These are phyloP conservation scores for Flaveria linearis DNA, from an alignment of 129 eudicot species.

Conservation along the genomic window DNA sequence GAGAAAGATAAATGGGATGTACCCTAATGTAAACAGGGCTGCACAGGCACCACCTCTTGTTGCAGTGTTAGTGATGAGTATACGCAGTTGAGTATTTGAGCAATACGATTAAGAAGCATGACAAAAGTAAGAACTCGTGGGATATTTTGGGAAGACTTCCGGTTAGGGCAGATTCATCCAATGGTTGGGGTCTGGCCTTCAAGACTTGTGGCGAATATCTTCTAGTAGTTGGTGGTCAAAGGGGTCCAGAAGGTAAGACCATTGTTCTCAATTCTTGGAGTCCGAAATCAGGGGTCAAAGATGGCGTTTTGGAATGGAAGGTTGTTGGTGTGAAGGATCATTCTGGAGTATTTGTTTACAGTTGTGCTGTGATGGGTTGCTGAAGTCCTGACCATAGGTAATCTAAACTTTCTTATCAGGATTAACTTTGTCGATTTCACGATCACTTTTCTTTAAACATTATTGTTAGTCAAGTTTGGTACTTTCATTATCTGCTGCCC, in stretches of 20 bases:
- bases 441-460: background rate
- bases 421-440: background rate
- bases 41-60: constrained; percentile 75
- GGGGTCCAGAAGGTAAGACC: constrained; percentile 64
- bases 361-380: constrained; percentile 74
- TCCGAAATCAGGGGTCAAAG: constrained; percentile 49
- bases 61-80: constrained; percentile 58
- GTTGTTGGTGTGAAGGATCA: constrained; percentile 65
- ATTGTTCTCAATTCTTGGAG: constrained; percentile 64
- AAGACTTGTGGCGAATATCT: constrained; percentile 56
- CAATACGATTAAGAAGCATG: constrained; percentile 8
- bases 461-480: background rate
- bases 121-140: too few species aligned
- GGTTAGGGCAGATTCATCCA: constrained; percentile 55
- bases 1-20: constrained; percentile 61
- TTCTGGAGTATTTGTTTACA: constrained; percentile 71
- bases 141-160: constrained; percentile 57
- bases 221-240: constrained; percentile 66
- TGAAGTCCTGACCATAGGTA: constrained; percentile 38
- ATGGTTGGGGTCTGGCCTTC: constrained; percentile 76
- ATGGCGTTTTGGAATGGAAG: constrained; percentile 65
- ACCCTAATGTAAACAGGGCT: constrained; percentile 54
- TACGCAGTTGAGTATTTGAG: constrained; percentile 57
- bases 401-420: background rate
- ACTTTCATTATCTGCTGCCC: background rate